These are phyloP conservation scores for Stagonosporopsis rhizophila DNA, from an alignment of 2,329 filamentous ascomycete species.

Conservation along the genomic window DNA sequence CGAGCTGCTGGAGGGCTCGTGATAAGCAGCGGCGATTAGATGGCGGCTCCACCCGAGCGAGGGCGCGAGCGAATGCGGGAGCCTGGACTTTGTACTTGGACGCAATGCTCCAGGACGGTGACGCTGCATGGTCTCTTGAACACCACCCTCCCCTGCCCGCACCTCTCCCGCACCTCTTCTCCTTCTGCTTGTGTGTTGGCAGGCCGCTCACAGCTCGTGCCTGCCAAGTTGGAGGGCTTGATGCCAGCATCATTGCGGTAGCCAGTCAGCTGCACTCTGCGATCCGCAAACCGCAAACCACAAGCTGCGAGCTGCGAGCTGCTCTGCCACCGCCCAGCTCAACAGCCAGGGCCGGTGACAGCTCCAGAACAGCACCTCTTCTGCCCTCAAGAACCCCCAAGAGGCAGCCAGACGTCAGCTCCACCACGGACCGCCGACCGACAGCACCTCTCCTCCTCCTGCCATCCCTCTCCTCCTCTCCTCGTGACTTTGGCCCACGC, in stretches of 20 bases:
- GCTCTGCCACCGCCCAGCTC: constrained; percentile 12
- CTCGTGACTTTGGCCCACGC: constrained; percentile 34
- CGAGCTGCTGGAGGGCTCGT: constrained; percentile 1
- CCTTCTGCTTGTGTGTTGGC: constrained; percentile 6
- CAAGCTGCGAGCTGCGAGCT: constrained; percentile 15
- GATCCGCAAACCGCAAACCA: constrained; percentile 11
- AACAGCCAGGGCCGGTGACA: constrained; percentile 5
- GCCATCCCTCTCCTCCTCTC: constrained; percentile 24
- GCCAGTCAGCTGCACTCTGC: constrained; percentile 19
- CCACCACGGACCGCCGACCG: constrained; percentile 5
- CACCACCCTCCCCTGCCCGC: not conserved
- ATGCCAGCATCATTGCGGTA: constrained; percentile 32
- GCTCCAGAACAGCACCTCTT: not conserved
- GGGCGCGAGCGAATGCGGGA: constrained; percentile 18
- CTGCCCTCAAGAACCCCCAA: not conserved
- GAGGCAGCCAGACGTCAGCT: not conserved
- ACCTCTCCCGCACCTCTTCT: not conserved
- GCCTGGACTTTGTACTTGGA: constrained; percentile 25
- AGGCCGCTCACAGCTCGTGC: constrained; percentile 23
- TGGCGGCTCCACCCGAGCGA: constrained; percentile 27
- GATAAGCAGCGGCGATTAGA: constrained; percentile 20
- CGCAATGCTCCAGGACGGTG: constrained; percentile 7
- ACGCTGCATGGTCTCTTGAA: constrained; percentile 4
- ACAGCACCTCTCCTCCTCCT: constrained; percentile 7
- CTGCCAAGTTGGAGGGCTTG: constrained; percentile 33